Conservation (phyloP, 768 basidiomycete genomes). For the Amanita brunnescens region DNA sequence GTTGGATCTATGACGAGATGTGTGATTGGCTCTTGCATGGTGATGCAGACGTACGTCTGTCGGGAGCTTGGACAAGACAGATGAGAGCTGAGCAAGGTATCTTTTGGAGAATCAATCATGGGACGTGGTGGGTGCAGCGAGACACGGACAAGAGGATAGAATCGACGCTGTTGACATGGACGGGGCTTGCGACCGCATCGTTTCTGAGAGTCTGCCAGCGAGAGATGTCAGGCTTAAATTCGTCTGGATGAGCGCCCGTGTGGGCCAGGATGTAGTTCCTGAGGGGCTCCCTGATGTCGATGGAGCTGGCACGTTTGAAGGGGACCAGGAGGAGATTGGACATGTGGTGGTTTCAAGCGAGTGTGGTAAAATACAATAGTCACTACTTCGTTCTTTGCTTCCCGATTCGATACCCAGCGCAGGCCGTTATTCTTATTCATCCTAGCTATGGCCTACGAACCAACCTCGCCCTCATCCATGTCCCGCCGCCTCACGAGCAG, state of each 20-base stretch:
- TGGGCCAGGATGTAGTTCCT: conserved; percentile 62
- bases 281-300: conserved; percentile 46
- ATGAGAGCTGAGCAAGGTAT: conserved; percentile 86
- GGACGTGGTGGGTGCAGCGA: background rate
- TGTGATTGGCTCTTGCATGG: conserved; percentile 4
- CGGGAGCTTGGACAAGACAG: conserved; percentile 79
- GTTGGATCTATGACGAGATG: conserved; percentile 42
- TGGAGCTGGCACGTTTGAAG: conserved; percentile 57
- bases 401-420: conserved; percentile 23
- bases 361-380: background rate
- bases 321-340: conserved; percentile 71
- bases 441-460: conserved; percentile 51
- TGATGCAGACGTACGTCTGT: conserved; percentile 44
- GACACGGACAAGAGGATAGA: conserved; percentile 47
- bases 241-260: conserved; percentile 72
- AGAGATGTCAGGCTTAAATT: conserved; percentile 71
- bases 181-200: conserved; percentile 37
- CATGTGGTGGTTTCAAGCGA: conserved; percentile 32
- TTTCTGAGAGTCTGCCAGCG: conserved; percentile 62
- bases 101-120: conserved; percentile 21
- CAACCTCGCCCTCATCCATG: conserved; percentile 55
- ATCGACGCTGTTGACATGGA: conserved; percentile 50
- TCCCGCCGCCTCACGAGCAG: conserved; percentile 77
- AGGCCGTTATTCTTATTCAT: conserved; percentile 22
- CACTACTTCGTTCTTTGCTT: background rate